A percentile compares a stretch with the other conserved stretches of the same genome.
Conservation (phyloP, 306 rosid species). For the Crataegus laevigata region DNA sequence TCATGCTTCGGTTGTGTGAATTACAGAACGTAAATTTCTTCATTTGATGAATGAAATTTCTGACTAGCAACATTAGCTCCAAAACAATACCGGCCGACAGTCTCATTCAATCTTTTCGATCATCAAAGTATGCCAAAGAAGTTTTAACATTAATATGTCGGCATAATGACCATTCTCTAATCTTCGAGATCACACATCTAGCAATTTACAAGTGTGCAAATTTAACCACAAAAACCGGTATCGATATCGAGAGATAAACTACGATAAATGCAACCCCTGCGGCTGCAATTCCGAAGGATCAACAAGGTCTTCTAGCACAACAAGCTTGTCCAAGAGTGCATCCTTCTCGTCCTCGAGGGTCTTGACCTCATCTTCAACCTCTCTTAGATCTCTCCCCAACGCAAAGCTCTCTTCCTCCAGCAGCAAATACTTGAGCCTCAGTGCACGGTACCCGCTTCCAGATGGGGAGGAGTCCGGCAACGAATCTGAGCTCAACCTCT, state of each 20-base stretch:
- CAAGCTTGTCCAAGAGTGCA: conserved; percentile 76
- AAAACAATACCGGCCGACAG: background rate
- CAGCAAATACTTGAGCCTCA: conserved; percentile 66
- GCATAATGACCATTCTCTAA: background rate
- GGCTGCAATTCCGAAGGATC: conserved; percentile 48
- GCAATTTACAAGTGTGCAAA: background rate
- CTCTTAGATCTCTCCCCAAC: conserved; percentile 58
- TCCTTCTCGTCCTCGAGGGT: conserved; percentile 75
- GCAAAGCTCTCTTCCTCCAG: conserved; percentile 79
- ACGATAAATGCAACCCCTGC: conserved; percentile 24
- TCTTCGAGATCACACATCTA: background rate
- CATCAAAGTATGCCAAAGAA: background rate
- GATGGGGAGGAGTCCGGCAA: conserved; percentile 69
- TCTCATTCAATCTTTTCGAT: background rate
- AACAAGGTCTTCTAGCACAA: conserved; percentile 76
- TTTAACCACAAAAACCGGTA: background rate
- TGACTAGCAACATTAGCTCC: background rate
- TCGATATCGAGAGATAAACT: background rate
- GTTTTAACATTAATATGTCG: background rate
- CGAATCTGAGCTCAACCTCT: conserved; percentile 77
- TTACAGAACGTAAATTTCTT: background rate
- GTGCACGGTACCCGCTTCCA: conserved; percentile 65
- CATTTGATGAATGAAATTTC: background rate
- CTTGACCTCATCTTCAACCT: conserved; percentile 66
- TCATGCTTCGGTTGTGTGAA: background rate